These are phyloP conservation scores for Globisporangium iwayamae DNA, from an alignment of 352 stramenopile species.

Conservation along the genomic window DNA sequence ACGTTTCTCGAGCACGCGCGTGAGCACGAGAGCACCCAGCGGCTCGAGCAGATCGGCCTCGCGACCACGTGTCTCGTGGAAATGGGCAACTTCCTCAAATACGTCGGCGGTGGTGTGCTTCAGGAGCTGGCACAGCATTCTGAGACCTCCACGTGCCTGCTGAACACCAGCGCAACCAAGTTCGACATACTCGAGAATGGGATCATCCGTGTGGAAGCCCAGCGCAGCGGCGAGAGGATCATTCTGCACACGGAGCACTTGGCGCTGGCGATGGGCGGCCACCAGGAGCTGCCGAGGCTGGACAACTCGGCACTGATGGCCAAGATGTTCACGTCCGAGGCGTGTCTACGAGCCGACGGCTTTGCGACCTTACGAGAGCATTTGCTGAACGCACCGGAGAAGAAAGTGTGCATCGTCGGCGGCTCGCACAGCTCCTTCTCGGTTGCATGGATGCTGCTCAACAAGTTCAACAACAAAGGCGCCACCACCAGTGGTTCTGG, in stretches of 20 bases:
- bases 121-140: slow-evolving; percentile 44
- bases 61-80: slow-evolving; percentile 49
- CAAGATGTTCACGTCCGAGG: slow-evolving; percentile 71
- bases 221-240: slow-evolving; percentile 24
- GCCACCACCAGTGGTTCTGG: neutral
- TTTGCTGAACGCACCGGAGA: slow-evolving; percentile 36
- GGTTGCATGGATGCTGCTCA: slow-evolving; percentile 73
- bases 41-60: slow-evolving; percentile 49
- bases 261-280: slow-evolving; percentile 63
- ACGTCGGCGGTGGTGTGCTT: slow-evolving; percentile 40
- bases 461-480: slow-evolving; percentile 35
- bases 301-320: slow-evolving; percentile 31
- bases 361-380: slow-evolving; percentile 46
- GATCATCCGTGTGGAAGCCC: slow-evolving; percentile 45
- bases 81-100: slow-evolving; percentile 61
- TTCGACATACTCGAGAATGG: slow-evolving; percentile 47
- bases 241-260: slow-evolving; percentile 59
- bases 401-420: slow-evolving; percentile 79
- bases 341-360: slow-evolving; percentile 58
- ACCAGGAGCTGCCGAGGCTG: slow-evolving; percentile 40
- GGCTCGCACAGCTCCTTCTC: slow-evolving; percentile 87
- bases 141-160: slow-evolving; percentile 38
- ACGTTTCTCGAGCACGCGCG: slow-evolving; percentile 66
- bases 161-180: slow-evolving; percentile 46
- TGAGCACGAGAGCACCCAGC: slow-evolving; percentile 48